Base-by-base conservation (phyloP, 2,329 filamentous ascomycete species). In the Penicillium griseofulvum region DNA sequence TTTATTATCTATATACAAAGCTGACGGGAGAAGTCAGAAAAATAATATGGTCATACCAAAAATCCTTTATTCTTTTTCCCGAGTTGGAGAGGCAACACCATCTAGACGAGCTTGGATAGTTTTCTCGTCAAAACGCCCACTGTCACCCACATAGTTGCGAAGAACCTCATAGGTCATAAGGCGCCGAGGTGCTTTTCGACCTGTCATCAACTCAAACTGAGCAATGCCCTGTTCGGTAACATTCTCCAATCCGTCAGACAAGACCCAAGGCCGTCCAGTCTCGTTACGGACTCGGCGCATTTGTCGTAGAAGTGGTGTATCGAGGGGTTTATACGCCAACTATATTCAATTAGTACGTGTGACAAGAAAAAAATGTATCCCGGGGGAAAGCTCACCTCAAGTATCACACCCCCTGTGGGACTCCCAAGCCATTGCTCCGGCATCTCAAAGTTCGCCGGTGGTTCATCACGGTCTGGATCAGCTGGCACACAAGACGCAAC, bases 121-220 rank as follows among this genome's bases (percentile, higher is more conserved):
- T 58, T 69, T 71, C 51, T 74, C 71, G 38, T 74, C 71, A 55
- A 74, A 71, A 7, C 56, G 63, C 19, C 71, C 71, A 49, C 63
- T 60, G 12, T 73, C 71, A 11, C 70, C 71, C 24, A 65, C 66
- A 47, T 73, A 74, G 52, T 74, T 71, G 17, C 63, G 66, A 31
- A 74, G 63, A 12, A 88, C 85, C 63, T 86, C 85, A 39, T 83
- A 78, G 57, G 87, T 81, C 89, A 93, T 92, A 36, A 88, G 71
- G 42, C 83, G 76, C 26, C 88, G 81, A 2, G 88, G 88, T 16
- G 88, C 87, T 69, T 87, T 82, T 44, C 87, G 79, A 0, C 88
- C 89, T 0, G 89, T 91, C 68, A 92, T 90, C 2, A 92, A 73
- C 71, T 93, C 89, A 66, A 92, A 93, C 65, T 92, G 89, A 1